Base-by-base conservation (phyloP, 192 early-diverging fungal genomes). In the Geranomyces michiganensis region DNA sequence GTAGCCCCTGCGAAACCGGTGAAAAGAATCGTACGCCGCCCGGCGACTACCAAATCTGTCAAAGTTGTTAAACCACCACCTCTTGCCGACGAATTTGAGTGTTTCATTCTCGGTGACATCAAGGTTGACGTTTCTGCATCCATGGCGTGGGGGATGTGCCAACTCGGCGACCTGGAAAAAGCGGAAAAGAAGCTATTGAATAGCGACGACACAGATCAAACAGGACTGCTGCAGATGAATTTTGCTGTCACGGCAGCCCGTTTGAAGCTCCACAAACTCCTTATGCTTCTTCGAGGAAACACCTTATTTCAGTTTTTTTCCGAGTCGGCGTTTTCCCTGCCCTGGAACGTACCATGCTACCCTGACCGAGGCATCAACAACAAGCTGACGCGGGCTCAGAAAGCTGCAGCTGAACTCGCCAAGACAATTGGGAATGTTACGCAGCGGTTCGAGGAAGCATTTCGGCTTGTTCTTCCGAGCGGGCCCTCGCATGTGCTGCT, bases 241-340 rank as follows among this genome's bases (percentile, higher is more conserved):
- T 78, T 76, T 65, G 36, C 46, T 9, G 62, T 46, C 14, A 63
- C 78, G 27, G 61, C 77, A 2, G 73, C 76, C 0, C 56, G 45
- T 8, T 15, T 78, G 7, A 62, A 76, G 30, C 47, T 79, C 22
- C 31, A 71, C 19, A 81, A 76, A 36, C 32, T 81, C 9, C 19
- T 48, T 33, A 44, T 55, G 59, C 58, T 29, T 24, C 51, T 81
- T 31, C 41, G 56, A 5, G 68, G 76, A 9, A 74, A 70, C 58
- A 65, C 79, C 21, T 41, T 79, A 27, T 76, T 79, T 36, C 67
- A 82, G 19, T 80, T 81, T 51, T 73, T 87, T 32, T 33, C 47
- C n/a, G 86, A 87, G 27, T 75, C 83, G 78, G 80, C 72, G 4
- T 79, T 82, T 46, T 74, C 77, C 5, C 64, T 82, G 19, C 81